Percentiles rank a stretch among this genome's conserved stretches.
Conservation (phyloP, 148 eudicot species). For the Silene conica region DNA sequence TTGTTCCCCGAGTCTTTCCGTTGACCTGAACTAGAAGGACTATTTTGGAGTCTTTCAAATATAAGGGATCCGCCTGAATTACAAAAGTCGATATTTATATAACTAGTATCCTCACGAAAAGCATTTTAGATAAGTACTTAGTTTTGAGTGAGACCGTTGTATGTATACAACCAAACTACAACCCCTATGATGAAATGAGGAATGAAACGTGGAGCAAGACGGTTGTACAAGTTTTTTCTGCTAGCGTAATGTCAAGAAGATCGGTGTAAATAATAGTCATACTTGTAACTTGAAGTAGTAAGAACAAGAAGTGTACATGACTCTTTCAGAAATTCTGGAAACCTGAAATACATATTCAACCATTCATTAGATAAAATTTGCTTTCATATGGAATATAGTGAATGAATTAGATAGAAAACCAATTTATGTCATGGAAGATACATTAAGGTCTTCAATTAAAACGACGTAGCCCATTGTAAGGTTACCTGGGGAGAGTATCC, state of each 20-base stretch:
- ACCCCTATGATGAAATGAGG: not conserved
- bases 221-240: not conserved
- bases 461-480: slow-evolving; percentile 57
- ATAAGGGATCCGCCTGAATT: slow-evolving; percentile 70
- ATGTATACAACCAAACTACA: not conserved
- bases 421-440: slow-evolving; percentile 25
- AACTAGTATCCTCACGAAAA: not conserved
- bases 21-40: slow-evolving; percentile 89
- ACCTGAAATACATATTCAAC: slow-evolving; percentile 40
- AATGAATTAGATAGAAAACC: not conserved
- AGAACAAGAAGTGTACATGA: too few relatives aligned
- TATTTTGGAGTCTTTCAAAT: slow-evolving; percentile 71
- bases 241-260: too few relatives aligned
- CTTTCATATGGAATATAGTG: not conserved
- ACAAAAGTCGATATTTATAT: slow-evolving; percentile 1
- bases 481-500: slow-evolving; percentile 37
- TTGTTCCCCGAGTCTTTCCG: slow-evolving; percentile 95
- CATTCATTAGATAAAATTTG: slow-evolving; percentile 4
- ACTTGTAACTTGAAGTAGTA: too few relatives aligned
- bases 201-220: not conserved
- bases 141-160: too few relatives aligned
- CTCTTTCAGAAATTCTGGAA: slow-evolving; percentile 54
- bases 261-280: too few relatives aligned
- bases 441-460: slow-evolving; percentile 56
- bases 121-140: not conserved